A percentile compares a stretch with the other conserved stretches of the same genome.
Evolutionary conservation across 2,329 filamentous ascomycete species (phyloP).

Genomic region (Plectosphaerella plurivora): DNA sequence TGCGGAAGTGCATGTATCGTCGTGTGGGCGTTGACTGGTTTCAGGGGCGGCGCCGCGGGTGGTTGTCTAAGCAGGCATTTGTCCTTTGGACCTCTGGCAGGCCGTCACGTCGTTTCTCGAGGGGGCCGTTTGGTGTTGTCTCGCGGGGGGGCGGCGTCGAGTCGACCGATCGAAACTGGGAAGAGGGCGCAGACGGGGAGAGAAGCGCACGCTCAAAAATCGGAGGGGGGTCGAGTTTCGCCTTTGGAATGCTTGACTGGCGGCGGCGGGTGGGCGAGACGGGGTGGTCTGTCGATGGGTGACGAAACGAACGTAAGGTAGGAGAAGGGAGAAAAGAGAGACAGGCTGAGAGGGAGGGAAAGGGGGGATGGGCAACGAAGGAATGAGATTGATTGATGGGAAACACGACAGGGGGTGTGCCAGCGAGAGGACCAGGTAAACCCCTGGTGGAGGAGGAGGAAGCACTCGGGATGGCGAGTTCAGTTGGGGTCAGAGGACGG

Average conservation of each 20-base stretch:
- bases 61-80: slow-evolving; percentile 7
- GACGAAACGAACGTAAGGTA: slow-evolving; percentile 10
- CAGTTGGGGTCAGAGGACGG: not conserved
- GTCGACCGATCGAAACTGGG: not conserved
- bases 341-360: slow-evolving; percentile 12
- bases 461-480: too few relatives aligned
- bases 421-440: not conserved
- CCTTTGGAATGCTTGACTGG: slow-evolving; percentile 12
- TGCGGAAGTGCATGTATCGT: slow-evolving; percentile 6
- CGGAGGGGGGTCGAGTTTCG: slow-evolving; percentile 9
- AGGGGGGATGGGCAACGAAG: slow-evolving; percentile 13
- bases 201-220: not conserved
- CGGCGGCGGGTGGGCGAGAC: slow-evolving; percentile 6
- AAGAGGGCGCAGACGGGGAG: not conserved
- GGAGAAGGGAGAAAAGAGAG: slow-evolving; percentile 10
- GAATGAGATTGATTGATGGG: slow-evolving; percentile 16
- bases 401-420: slow-evolving; percentile 8
- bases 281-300: slow-evolving; percentile 6
- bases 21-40: slow-evolving; percentile 3
- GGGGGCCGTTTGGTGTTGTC: not conserved
- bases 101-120: slow-evolving; percentile 4
- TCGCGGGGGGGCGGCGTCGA: not conserved
- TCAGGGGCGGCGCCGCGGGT: not conserved
- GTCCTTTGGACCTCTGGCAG: slow-evolving; percentile 5
- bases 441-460: not conserved